These are phyloP conservation scores for Solanum hybrid DNA, from an alignment of 305 asterid genomes.

Conservation along the genomic window DNA sequence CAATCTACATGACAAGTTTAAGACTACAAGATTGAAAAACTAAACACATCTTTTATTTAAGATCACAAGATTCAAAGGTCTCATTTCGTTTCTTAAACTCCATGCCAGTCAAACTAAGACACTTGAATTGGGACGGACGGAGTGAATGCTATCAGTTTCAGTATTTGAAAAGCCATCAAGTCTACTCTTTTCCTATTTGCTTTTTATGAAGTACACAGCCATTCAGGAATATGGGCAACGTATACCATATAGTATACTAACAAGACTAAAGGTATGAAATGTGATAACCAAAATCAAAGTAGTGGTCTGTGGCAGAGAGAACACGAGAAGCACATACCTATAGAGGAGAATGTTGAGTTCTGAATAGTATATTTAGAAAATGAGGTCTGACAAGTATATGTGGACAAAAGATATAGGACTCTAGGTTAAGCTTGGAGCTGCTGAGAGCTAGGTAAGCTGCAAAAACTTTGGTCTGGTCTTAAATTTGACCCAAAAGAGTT, in stretches of 20 bases:
- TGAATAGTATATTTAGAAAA: background rate
- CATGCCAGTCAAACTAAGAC: background rate
- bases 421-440: background rate
- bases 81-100: background rate
- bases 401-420: background rate
- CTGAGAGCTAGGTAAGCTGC: background rate
- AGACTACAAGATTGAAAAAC: background rate
- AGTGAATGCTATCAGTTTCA: background rate
- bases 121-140: background rate
- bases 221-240: background rate
- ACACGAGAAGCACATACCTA: background rate
- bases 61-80: background rate
- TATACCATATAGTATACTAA: background rate
- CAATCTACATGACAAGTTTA: background rate
- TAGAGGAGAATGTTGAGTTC: background rate
- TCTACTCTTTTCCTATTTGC: background rate
- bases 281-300: background rate
- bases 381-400: background rate
- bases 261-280: background rate
- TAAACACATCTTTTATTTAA: background rate
- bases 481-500: background rate
- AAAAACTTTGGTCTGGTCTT: background rate
- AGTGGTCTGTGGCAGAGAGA: background rate
- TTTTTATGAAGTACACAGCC: background rate
- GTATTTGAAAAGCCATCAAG: background rate